Percentiles rank a stretch among this genome's conserved stretches.
Evolutionary conservation across 345 rosid genomes (phyloP).

Genomic region (Psidium friedrichsthalianum): DNA sequence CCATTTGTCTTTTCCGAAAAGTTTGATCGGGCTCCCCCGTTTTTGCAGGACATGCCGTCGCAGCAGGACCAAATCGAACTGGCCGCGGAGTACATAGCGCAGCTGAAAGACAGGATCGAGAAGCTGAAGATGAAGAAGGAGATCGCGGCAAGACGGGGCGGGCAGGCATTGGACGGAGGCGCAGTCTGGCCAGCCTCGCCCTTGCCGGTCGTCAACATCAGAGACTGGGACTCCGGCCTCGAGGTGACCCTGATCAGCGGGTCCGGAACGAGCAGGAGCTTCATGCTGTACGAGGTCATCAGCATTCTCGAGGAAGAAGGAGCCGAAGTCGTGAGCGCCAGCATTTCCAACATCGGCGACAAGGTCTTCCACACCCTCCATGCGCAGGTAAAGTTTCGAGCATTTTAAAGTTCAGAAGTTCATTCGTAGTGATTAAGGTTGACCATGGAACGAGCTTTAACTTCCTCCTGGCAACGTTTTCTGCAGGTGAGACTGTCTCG

Average conservation of each 20-base stretch:
- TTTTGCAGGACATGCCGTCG: constrained; percentile 19
- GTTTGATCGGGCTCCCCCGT: not conserved
- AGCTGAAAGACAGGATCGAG: constrained; percentile 30
- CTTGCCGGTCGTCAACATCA: constrained; percentile 6
- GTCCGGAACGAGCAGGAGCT: not conserved
- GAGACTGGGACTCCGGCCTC: constrained; percentile 3
- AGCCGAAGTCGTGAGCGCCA: constrained; percentile 11
- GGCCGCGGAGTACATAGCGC: constrained; percentile 37
- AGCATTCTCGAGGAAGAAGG: constrained; percentile 20
- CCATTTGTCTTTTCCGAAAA: not conserved
- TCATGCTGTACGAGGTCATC: constrained; percentile 8
- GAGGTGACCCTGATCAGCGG: constrained; percentile 11
- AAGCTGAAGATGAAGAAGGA: constrained; percentile 26
- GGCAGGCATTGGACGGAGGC: not conserved
- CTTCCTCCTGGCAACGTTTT: not conserved
- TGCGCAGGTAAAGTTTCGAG: constrained; percentile 3
- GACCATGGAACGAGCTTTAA: not conserved
- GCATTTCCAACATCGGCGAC: not conserved
- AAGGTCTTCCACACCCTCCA: constrained; percentile 7
- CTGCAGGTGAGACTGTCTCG: constrained; percentile 8
- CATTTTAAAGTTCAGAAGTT: not conserved
- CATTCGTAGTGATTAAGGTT: not conserved
- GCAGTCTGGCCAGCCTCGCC: not conserved
- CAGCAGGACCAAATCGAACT: constrained; percentile 36
- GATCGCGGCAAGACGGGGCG: not conserved